These are phyloP conservation scores for Climacium dendroides DNA, from an alignment of 225 moss, liverwort and hornwort species.

Conservation along the genomic window DNA sequence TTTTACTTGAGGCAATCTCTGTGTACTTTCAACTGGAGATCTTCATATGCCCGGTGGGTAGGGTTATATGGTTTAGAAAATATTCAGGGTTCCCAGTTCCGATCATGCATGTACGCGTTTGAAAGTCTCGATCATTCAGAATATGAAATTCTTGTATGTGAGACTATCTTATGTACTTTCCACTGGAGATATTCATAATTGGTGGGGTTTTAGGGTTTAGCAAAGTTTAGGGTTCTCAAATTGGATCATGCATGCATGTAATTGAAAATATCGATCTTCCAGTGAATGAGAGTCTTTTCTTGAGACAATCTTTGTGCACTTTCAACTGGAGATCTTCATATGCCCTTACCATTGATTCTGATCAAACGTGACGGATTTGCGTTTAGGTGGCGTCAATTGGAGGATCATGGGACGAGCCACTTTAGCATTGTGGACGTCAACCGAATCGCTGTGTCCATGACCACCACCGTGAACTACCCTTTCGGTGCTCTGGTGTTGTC, in stretches of 20 bases:
- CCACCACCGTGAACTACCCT: slow-evolving; percentile 43
- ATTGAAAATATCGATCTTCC: background rate
- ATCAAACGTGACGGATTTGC: background rate
- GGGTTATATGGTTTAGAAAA: background rate
- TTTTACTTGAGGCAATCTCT: background rate
- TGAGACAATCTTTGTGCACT: background rate
- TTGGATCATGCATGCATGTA: background rate
- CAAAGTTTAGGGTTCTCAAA: background rate
- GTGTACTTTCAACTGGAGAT: background rate
- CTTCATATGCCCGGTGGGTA: background rate
- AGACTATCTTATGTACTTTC: background rate
- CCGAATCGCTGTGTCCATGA: slow-evolving; percentile 69
- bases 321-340: background rate
- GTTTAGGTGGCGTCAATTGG: slow-evolving; percentile 38
- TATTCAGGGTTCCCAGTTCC: background rate
- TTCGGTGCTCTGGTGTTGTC: slow-evolving; percentile 66
- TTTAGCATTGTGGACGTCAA: slow-evolving; percentile 51
- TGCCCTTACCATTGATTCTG: background rate
- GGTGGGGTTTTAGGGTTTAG: background rate
- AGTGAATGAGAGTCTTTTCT: background rate
- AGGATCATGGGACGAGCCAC: slow-evolving; percentile 81
- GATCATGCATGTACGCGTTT: background rate
- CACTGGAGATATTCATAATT: background rate
- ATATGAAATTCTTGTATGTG: background rate
- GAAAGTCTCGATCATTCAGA: background rate